Evolutionary conservation across 2,329 filamentous ascomycete genomes (phyloP), one percentile per base, ranked within the genome.

Genomic region (Fusarium circinatum): DNA sequence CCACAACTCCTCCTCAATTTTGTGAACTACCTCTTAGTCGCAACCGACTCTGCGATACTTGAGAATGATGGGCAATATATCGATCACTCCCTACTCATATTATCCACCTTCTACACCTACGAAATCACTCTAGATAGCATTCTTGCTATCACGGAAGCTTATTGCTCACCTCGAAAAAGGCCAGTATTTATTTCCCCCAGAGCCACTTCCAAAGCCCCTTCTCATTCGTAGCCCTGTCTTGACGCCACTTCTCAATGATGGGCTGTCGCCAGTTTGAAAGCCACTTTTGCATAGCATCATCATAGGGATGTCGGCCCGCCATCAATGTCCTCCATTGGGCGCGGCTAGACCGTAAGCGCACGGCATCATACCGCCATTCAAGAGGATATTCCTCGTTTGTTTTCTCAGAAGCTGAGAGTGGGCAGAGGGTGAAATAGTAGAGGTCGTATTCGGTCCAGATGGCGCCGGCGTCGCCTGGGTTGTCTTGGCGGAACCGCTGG

Each of bases 61-160:
- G 14, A 22, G 26, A 12, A 28, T 28, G 6, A 28, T 15, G 13
- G 13, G 9, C 18, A 26, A 12, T 8, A 20, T 26, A 26, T 6
- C 1, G 7, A 13, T 6, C 44, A 26, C 12, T 2, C 7, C 42
- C 24, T 1, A 10, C 0, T 13, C 18, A 20, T 20, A 26, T 10
- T 14, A 6, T 20, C 8, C 4, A 6, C 5, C 12, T 5, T 28
- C 24, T 8, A 13, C 8, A 5, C 7, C 24, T 14, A 5, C 2
- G 0, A 18, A 14, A 20, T 3, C 1, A 26, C 5, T 7, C 5
- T 3, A 17, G 0, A 26, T 12, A 12, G 4, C 0, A 17, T 30
- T 6, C 3, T 22, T 1, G 6, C 45, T 12, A 30, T 28, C 2
- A 22, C 26, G 2, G 4, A 28, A 8, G 11, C 22, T n/a, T 13